Percentiles rank a stretch among this genome's conserved stretches.
These are phyloP conservation scores for Saccharomycopsis amapae DNA, from an alignment of 805 yeast species.

Conservation along the genomic window DNA sequence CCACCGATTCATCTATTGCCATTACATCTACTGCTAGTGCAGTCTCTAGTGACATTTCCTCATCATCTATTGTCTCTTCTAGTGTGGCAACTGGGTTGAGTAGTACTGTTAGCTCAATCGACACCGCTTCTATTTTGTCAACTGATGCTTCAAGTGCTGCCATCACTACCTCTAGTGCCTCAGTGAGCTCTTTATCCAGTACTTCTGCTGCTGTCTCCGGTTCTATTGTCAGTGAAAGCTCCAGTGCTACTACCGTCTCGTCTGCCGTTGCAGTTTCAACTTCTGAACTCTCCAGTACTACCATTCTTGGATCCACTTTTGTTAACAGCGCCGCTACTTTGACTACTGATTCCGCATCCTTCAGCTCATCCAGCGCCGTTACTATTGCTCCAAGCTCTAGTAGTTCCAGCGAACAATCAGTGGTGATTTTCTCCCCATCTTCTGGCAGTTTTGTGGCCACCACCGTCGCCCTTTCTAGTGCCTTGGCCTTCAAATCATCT, in stretches of 20 bases:
- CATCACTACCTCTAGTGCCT: background rate
- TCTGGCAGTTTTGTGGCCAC: conserved; percentile 17
- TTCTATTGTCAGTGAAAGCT: background rate
- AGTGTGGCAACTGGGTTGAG: background rate
- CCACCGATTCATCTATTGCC: background rate
- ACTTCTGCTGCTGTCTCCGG: conserved; percentile 17
- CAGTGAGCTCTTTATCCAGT: background rate
- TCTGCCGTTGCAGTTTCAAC: conserved; percentile 1
- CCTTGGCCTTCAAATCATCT: conserved; percentile 5
- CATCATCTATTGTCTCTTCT: background rate
- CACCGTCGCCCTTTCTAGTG: conserved; percentile 12
- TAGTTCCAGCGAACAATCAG: background rate
- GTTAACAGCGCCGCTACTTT: background rate
- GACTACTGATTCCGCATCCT: too few species aligned
- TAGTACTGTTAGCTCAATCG: conserved; percentile 11
- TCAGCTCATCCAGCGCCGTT: too few species aligned
- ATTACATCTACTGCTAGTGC: conserved; percentile 1
- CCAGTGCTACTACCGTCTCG: background rate
- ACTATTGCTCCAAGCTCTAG: background rate
- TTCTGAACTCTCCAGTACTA: background rate
- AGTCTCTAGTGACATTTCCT: background rate
- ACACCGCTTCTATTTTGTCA: conserved; percentile 19
- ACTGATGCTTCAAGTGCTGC: background rate
- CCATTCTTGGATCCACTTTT: background rate
- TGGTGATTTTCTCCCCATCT: conserved; percentile 19